Percentiles rank a stretch among this genome's conserved stretches.
Evolutionary conservation across 2,329 filamentous ascomycete genomes (phyloP).

Genomic region (Verticillium nonalfalfae): DNA sequence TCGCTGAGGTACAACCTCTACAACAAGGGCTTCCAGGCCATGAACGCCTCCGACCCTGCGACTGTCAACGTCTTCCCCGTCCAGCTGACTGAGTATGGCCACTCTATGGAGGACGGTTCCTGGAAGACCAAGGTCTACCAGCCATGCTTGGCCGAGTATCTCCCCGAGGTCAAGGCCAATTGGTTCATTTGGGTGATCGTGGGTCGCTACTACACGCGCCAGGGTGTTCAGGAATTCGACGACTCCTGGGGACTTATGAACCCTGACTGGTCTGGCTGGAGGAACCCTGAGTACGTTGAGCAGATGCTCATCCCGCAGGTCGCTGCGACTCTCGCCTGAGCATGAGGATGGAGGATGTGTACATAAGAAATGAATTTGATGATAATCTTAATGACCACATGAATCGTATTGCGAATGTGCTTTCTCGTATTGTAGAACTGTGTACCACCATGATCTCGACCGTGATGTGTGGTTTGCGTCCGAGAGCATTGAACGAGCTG

Average conservation of each 20-base stretch:
- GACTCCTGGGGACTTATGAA: conserved; percentile 51
- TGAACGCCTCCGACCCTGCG: conserved; percentile 27
- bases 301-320: conserved; percentile 34
- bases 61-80: conserved; percentile 37
- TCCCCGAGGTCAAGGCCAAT: conserved; percentile 41
- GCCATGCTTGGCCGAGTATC: conserved; percentile 41
- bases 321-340: conserved; percentile 18
- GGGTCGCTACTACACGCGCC: conserved; percentile 51
- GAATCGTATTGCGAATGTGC: no score
- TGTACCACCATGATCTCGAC: no score
- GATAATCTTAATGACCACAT: neutral
- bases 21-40: conserved; percentile 46
- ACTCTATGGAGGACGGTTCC: conserved; percentile 38
- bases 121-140: conserved; percentile 34
- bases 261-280: conserved; percentile 48
- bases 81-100: conserved; percentile 48
- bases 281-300: conserved; percentile 34
- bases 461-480: no score
- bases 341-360: neutral
- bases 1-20: conserved; percentile 38
- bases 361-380: neutral
- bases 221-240: conserved; percentile 46
- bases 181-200: conserved; percentile 55
- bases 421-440: no score
- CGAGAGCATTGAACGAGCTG: no score